Percentiles rank a stretch among this genome's conserved stretches.
These are phyloP conservation scores for Apiospora saccharicola DNA, from an alignment of 2,329 filamentous ascomycete genomes.

Conservation along the genomic window DNA sequence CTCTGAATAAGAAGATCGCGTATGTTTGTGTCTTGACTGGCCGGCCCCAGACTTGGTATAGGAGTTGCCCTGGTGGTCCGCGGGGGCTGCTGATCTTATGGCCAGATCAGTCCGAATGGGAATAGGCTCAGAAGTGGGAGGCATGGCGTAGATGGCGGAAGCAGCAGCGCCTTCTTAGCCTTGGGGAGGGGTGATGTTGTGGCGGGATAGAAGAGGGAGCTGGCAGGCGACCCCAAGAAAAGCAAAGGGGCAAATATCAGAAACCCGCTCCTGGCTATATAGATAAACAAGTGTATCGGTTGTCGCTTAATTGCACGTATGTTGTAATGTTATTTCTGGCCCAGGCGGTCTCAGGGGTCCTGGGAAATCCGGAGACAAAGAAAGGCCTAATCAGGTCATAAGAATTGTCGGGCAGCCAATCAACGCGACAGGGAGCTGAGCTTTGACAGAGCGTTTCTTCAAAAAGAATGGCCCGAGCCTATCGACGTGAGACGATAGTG, in stretches of 20 bases:
- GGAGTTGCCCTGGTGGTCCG: constrained; percentile 35
- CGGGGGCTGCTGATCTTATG: constrained; percentile 37
- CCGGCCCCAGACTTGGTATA: constrained; percentile 38
- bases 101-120: constrained; percentile 44
- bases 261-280: neutral
- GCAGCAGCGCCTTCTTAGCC: constrained; percentile 10
- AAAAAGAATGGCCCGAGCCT: constrained; percentile 28
- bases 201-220: neutral
- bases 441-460: constrained; percentile 28
- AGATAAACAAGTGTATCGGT: constrained; percentile 2
- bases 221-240: constrained; percentile 1
- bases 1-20: constrained; percentile 68
- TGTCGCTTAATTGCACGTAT: constrained; percentile 19
- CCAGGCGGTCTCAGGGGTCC: constrained; percentile 13
- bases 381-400: constrained; percentile 29
- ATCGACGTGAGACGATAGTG: constrained; percentile 27
- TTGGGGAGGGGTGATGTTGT: constrained; percentile 21
- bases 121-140: constrained; percentile 40
- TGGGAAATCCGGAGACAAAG: constrained; percentile 19
- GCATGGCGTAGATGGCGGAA: constrained; percentile 32
- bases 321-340: constrained; percentile 4
- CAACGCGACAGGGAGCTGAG: constrained; percentile 24
- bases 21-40: constrained; percentile 62
- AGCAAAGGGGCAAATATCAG: constrained; percentile 15
- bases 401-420: constrained; percentile 25